Conservation (phyloP, 176 grass and related monocot species). For the Tillandsia fasciculata region DNA sequence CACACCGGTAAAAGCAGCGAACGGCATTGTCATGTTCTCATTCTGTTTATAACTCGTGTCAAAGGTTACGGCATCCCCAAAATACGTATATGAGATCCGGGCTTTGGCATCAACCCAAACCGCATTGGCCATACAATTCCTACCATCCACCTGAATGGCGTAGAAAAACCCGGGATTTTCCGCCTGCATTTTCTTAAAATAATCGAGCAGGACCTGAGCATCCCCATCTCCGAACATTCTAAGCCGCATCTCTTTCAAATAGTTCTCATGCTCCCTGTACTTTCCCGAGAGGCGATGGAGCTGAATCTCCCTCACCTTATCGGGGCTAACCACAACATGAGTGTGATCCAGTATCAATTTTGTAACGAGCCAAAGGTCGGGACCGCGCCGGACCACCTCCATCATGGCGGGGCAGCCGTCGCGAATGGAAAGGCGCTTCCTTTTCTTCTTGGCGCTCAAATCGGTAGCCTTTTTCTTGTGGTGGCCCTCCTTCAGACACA, state of each 20-base stretch:
- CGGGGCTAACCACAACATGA: constrained; percentile 69
- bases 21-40: constrained; percentile 52
- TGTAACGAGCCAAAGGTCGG: constrained; percentile 58
- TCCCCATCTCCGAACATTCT: constrained; percentile 68
- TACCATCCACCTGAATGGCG: constrained; percentile 56
- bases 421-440: constrained; percentile 77
- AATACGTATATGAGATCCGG: constrained; percentile 73
- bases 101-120: constrained; percentile 89
- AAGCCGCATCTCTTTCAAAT: constrained; percentile 47
- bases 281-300: constrained; percentile 47
- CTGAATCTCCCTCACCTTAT: constrained; percentile 61
- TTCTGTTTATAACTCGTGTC: constrained; percentile 69
- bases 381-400: constrained; percentile 67
- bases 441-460: constrained; percentile 47
- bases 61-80: constrained; percentile 81
- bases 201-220: constrained; percentile 48
- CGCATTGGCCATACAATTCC: constrained; percentile 66
- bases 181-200: constrained; percentile 67
- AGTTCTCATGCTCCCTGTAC: constrained; percentile 49
- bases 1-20: constrained; percentile 68
- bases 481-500: constrained; percentile 97
- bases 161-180: constrained; percentile 72
- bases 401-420: constrained; percentile 96
- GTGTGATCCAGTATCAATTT: constrained; percentile 83
- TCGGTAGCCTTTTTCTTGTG: constrained; percentile 70